A percentile compares a stretch with the other conserved stretches of the same genome.
phyloP scores from a whole-genome alignment of 148 eudicot genomes.

The Cornus florida region DNA sequence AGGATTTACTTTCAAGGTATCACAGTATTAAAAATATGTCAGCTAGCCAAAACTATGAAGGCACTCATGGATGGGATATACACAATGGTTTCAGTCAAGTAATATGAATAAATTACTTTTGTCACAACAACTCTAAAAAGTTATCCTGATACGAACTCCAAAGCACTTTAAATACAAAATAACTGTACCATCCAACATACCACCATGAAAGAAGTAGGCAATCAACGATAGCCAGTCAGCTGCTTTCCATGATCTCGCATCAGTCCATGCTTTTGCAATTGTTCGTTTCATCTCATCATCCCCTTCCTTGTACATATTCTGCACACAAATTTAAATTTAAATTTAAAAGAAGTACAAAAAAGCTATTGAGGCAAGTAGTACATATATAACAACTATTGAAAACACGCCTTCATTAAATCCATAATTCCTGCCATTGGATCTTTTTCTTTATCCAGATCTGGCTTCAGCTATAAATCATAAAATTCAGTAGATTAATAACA shows the following conservation, averaged over 20 bases:
- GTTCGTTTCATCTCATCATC: conserved; percentile 92
- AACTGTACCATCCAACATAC: no score
- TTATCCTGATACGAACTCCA: no score
- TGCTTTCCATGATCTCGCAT: conserved; percentile 85
- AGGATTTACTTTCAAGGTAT: no score
- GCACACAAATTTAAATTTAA: conserved; percentile 8
- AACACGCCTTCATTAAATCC: conserved; percentile 86
- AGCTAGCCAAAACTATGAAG: no score
- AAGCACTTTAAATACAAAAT: no score
- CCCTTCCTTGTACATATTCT: conserved; percentile 97
- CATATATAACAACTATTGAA: neutral
- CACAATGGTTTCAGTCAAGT: no score
- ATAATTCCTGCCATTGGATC: conserved; percentile 98
- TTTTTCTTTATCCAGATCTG: conserved; percentile 64
- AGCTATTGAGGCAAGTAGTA: neutral
- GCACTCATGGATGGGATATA: no score
- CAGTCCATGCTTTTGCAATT: conserved; percentile 93
- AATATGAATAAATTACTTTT: no score
- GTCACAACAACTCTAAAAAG: no score
- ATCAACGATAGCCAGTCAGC: conserved; percentile 53
- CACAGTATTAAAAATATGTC: no score
- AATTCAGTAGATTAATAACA: no score
- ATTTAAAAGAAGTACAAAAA: neutral
- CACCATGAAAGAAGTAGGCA: neutral
- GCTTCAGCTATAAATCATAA: conserved; percentile 52